Evolutionary conservation across 768 basidiomycete species (phyloP).

Genomic region (Boletus speciosus): DNA sequence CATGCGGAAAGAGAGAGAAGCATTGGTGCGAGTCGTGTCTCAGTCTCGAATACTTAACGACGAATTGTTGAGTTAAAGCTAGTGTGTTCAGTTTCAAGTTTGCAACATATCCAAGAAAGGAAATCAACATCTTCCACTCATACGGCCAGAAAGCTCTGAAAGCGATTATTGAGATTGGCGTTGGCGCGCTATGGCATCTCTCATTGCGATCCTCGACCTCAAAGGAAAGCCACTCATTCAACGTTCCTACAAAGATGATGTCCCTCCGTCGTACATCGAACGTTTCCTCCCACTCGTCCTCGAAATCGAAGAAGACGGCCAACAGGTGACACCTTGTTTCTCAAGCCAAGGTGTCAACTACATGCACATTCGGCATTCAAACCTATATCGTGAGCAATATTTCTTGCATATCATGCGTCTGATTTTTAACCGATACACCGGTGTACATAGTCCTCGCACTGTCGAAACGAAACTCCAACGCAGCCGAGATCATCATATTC

Average conservation of each 20-base stretch:
- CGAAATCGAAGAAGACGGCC: slow-evolving; percentile 96
- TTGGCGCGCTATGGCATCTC: slow-evolving; percentile 45
- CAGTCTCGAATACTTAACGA: no score
- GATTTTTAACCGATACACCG: not conserved
- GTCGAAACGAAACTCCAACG: slow-evolving; percentile 94
- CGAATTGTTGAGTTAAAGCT: no score
- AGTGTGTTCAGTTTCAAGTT: not conserved
- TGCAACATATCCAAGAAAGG: slow-evolving; percentile 13
- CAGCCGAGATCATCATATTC: slow-evolving; percentile 94
- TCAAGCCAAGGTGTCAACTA: slow-evolving; percentile 94
- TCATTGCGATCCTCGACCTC: slow-evolving; percentile 94
- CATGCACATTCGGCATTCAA: slow-evolving; percentile 97
- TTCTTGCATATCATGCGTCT: not conserved
- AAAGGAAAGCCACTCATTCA: slow-evolving; percentile 99
- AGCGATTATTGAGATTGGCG: not conserved
- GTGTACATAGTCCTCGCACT: slow-evolving; percentile 75
- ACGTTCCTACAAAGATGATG: slow-evolving; percentile 94
- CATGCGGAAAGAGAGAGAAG: no score
- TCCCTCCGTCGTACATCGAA: slow-evolving; percentile 84
- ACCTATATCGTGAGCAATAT: slow-evolving; percentile 79
- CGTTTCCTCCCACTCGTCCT: slow-evolving; percentile 90
- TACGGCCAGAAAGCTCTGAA: not conserved
- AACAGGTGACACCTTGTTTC: slow-evolving; percentile 95
- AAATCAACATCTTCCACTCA: not conserved
- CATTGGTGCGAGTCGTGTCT: no score